Conservation (phyloP, 805 yeast genomes). For the Candida gorgasii region DNA sequence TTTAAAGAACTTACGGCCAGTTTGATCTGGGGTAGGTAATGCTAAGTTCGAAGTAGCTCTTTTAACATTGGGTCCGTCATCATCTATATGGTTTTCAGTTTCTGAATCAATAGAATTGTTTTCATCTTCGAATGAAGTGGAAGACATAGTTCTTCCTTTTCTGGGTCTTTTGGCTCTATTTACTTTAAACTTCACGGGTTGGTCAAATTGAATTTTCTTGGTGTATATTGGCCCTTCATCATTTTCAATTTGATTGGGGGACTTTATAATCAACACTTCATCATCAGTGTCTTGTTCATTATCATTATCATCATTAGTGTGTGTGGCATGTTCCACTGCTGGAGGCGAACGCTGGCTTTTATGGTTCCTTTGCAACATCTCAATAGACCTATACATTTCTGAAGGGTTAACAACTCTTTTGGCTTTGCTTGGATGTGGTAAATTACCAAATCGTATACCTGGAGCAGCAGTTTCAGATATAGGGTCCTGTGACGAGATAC, state of each 20-base stretch:
- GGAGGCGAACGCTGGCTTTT: not conserved
- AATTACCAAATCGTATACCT: slow-evolving; percentile 56
- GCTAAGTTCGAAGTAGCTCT: slow-evolving; percentile 36
- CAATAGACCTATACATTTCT: slow-evolving; percentile 81
- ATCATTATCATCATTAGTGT: slow-evolving; percentile 31
- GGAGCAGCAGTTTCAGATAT: not conserved
- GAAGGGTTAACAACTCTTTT: slow-evolving; percentile 60
- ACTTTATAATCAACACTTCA: slow-evolving; percentile 73
- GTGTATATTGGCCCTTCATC: slow-evolving; percentile 38
- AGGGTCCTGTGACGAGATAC: not conserved
- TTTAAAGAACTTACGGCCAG: slow-evolving; percentile 30
- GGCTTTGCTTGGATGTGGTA: slow-evolving; percentile 57
- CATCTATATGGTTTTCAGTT: not conserved
- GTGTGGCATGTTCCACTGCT: slow-evolving; percentile 1
- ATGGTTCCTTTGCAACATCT: slow-evolving; percentile 62
- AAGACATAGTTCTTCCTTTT: slow-evolving; percentile 13
- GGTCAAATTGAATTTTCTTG: slow-evolving; percentile 17
- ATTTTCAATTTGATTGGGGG: slow-evolving; percentile 72
- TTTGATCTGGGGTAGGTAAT: slow-evolving; percentile 34
- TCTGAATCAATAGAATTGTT: slow-evolving; percentile 26
- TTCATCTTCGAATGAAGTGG: slow-evolving; percentile 18
- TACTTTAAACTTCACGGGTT: slow-evolving; percentile 1
- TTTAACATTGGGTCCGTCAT: slow-evolving; percentile 7
- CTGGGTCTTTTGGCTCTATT: slow-evolving; percentile 8
- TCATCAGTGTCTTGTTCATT: slow-evolving; percentile 36